These are phyloP conservation scores for Schizosaccharomyces cryophilus DNA, from an alignment of 805 yeast species.

Conservation along the genomic window DNA sequence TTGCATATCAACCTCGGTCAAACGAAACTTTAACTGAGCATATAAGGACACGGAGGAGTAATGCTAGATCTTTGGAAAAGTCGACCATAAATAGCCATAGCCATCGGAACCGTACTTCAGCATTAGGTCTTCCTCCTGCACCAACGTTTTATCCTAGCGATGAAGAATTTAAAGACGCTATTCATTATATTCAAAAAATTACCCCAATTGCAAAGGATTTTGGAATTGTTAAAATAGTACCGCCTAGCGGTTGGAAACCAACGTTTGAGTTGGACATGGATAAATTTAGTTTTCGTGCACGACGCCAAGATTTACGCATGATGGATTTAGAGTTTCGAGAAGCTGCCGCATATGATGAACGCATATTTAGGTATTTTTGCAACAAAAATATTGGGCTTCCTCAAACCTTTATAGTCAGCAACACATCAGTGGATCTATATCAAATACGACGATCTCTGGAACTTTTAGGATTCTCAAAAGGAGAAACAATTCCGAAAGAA, in stretches of 20 bases:
- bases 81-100: background rate
- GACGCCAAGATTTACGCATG: slow-evolving; percentile 15
- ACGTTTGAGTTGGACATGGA: slow-evolving; percentile 14
- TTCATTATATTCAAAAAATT: slow-evolving; percentile 33
- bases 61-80: too few relatives aligned
- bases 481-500: background rate
- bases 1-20: too few relatives aligned
- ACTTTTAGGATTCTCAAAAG: background rate
- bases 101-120: background rate
- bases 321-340: slow-evolving; percentile 16
- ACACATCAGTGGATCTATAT: slow-evolving; percentile 12
- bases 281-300: slow-evolving; percentile 13
- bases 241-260: slow-evolving; percentile 29
- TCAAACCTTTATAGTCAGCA: slow-evolving; percentile 11
- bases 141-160: slow-evolving; percentile 36
- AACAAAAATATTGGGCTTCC: slow-evolving; percentile 9
- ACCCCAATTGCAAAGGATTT: slow-evolving; percentile 26
- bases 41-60: too few relatives aligned
- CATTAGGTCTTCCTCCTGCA: slow-evolving; percentile 17
- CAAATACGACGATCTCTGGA: slow-evolving; percentile 5
- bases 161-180: slow-evolving; percentile 38
- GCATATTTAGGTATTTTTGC: slow-evolving; percentile 14
- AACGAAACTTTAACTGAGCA: too few relatives aligned
- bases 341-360: slow-evolving; percentile 14
- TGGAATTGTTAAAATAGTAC: slow-evolving; percentile 56